Base-by-base conservation (phyloP, 306 rosid genomes). In the Acacia confusa region DNA sequence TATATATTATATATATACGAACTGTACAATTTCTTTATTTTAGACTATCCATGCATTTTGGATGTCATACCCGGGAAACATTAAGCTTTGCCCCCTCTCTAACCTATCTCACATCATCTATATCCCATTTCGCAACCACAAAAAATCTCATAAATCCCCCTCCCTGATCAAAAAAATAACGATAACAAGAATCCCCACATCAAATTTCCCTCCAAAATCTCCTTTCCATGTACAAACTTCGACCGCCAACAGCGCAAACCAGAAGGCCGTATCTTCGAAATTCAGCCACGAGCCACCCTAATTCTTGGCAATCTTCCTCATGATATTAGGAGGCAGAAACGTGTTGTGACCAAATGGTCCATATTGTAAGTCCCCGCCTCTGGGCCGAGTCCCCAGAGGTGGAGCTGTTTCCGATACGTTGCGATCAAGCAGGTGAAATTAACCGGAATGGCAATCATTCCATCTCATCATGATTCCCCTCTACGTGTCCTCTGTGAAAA, bases 401-500 rank as follows among this genome's bases (percentile, higher is more conserved):
- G 55, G 74, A 76, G 79, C 80, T 41, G 27, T 69, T 69, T 78
- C 45, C 70, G 58, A 69, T 70, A 77, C 52, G 41, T 50, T 78
- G 41, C 61, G 52, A 81, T 70, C 80, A 73, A 77, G 24, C 34
- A 48, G 55, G 81, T 12, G 44, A 52, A 30, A 50, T 30, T 19
- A 76, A 74, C 48, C 41, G 67, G 36, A 32, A 69, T 28, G 74
- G 57, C 58, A 60, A 73, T 70, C 66, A 68, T 60, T 74, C 43
- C 64, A 57, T 44, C 69, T 84, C 34, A 22, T 30, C 16, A 2
- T 70, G 48, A 48, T 19, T 25, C 58, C 57, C 13, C 22, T 72
- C 88, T 92, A 94, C 92, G 94, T 72, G 81, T 96, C 99, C 84
- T 96, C 98, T 0, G 89, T 70, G 82, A 96, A 96, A 65, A 89